phyloP scores from a whole-genome alignment of 495 filamentous ascomycete genomes.

The Penicillium cosmopolitanum region DNA sequence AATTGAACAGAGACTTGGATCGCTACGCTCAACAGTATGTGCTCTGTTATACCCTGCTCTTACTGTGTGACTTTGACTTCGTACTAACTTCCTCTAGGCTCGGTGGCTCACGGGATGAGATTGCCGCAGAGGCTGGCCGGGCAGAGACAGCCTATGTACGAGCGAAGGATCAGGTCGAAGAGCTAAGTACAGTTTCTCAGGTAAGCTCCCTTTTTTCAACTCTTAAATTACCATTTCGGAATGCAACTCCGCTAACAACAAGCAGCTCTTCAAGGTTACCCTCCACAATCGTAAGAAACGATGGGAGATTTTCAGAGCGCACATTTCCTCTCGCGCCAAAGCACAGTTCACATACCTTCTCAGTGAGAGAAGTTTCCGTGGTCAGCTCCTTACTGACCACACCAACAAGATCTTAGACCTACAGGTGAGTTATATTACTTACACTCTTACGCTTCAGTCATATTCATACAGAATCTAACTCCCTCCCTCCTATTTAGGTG shows the following conservation, averaged over 20 bases:
- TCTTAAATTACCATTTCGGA: not conserved
- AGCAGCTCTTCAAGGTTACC: constrained; percentile 62
- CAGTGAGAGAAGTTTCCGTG: constrained; percentile 85
- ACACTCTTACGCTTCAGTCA: not conserved
- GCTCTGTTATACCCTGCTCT: constrained; percentile 1
- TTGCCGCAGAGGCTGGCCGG: constrained; percentile 53
- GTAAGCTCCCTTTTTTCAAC: constrained; percentile 32
- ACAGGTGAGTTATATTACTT: constrained; percentile 53
- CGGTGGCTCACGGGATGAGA: constrained; percentile 70
- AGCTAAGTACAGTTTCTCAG: constrained; percentile 56
- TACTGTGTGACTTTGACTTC: constrained; percentile 6
- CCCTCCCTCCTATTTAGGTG: constrained; percentile 43
- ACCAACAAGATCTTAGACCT: constrained; percentile 71
- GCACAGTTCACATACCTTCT: constrained; percentile 86
- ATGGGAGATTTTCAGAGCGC: constrained; percentile 78
- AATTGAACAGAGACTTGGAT: constrained; percentile 59
- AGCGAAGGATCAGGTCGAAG: constrained; percentile 50
- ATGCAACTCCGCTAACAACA: not conserved
- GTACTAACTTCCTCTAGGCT: constrained; percentile 44
- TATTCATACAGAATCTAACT: constrained; percentile 7
- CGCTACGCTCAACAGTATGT: constrained; percentile 53
- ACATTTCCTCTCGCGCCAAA: constrained; percentile 82
- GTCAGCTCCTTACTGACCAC: constrained; percentile 79
- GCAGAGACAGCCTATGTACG: constrained; percentile 45
- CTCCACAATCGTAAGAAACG: constrained; percentile 71